A percentile compares a stretch with the other conserved stretches of the same genome.
Conservation (phyloP, 2,329 filamentous ascomycete genomes). For the Grosmannia huntii region DNA sequence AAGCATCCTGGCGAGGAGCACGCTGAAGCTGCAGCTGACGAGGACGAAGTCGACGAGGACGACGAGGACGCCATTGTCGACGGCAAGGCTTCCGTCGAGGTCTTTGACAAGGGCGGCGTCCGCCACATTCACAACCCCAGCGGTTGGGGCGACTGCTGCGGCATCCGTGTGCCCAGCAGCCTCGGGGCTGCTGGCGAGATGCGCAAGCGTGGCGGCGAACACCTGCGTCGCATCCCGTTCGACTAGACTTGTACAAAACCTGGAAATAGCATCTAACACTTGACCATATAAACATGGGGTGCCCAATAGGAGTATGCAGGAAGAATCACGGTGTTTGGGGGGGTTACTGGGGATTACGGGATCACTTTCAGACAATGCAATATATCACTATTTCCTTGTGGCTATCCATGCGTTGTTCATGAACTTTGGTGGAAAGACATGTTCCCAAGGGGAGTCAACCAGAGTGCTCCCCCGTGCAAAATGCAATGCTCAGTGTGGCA, state of each 20-base stretch:
- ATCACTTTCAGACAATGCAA: not conserved
- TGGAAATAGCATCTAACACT: not conserved
- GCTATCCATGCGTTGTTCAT: not conserved
- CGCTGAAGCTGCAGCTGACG: conserved; percentile 35
- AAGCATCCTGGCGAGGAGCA: conserved; percentile 31
- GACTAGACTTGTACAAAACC: conserved; percentile 37
- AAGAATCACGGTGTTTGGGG: not conserved
- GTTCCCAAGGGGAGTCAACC: not conserved
- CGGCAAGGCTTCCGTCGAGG: conserved; percentile 43
- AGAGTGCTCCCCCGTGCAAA: not conserved
- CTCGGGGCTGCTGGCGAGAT: conserved; percentile 83
- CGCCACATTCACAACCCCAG: conserved; percentile 58
- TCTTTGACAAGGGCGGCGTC: conserved; percentile 50
- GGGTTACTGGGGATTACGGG: not conserved
- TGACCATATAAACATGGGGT: not conserved
- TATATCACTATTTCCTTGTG: not conserved
- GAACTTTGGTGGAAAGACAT: not conserved
- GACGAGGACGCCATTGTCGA: conserved; percentile 24
- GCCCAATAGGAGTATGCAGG: not conserved
- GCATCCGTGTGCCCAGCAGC: conserved; percentile 92
- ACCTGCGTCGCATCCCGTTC: conserved; percentile 66
- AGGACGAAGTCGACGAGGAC: conserved; percentile 36
- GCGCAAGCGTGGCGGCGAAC: conserved; percentile 55
- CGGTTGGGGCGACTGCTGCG: conserved; percentile 92
- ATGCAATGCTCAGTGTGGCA: not conserved